Conservation (phyloP, 148 eudicot species). For the Beta vulgaris region DNA sequence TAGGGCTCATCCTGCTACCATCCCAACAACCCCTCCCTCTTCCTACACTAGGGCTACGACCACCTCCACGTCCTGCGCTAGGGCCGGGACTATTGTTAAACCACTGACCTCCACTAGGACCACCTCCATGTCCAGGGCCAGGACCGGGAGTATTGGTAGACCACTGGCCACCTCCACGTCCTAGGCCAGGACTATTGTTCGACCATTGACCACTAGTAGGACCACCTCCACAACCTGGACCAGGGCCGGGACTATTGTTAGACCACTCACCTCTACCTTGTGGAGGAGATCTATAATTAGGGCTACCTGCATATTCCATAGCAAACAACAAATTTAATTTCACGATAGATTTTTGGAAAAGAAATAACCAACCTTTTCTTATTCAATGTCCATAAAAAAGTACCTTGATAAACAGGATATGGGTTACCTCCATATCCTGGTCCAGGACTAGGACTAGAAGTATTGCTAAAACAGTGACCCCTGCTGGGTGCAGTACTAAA, state of each 20-base stretch:
- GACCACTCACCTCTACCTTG: conserved; percentile 39
- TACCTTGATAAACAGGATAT: conserved; percentile 32
- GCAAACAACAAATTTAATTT: conserved; percentile 16
- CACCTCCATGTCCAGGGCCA: conserved; percentile 32
- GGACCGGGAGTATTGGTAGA: conserved; percentile 34
- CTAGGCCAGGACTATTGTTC: conserved; percentile 29
- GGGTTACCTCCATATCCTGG: conserved; percentile 38
- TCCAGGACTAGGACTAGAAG: conserved; percentile 30
- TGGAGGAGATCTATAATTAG: conserved; percentile 25
- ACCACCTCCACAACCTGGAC: conserved; percentile 35
- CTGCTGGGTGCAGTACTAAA: conserved; percentile 33
- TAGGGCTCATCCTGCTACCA: conserved; percentile 25
- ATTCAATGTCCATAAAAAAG: conserved; percentile 1
- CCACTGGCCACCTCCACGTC: conserved; percentile 34
- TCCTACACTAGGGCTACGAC: conserved; percentile 32
- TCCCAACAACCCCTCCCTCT: conserved; percentile 34
- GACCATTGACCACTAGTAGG: conserved; percentile 35
- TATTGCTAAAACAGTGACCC: conserved; percentile 29
- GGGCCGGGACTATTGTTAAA: conserved; percentile 30
- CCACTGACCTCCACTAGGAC: conserved; percentile 41
- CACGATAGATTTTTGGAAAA: background rate
- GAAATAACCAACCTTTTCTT: background rate
- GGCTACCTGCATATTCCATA: conserved; percentile 37
- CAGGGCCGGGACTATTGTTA: conserved; percentile 29
- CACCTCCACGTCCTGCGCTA: conserved; percentile 33